phyloP scores from a whole-genome alignment of 805 yeast genomes.

The Schwanniomyces pseudopolymorphus region DNA sequence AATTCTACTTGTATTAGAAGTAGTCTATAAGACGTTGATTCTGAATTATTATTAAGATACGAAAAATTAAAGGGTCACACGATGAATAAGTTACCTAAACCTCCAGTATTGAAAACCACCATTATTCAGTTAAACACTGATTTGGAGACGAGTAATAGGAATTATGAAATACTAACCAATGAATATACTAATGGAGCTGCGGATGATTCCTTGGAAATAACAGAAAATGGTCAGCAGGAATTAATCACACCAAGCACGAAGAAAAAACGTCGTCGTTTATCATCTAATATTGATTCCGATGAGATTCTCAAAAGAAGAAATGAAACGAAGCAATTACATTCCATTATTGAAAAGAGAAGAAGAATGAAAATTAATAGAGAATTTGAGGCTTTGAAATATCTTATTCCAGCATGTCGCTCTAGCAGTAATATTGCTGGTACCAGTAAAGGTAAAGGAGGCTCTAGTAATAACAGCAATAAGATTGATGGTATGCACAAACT shows the following conservation, averaged over 20 bases:
- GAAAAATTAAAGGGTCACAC: too few species aligned
- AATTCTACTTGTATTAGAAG: too few species aligned
- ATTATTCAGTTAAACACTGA: constrained; percentile 45
- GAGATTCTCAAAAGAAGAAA: constrained; percentile 41
- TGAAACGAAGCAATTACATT: constrained; percentile 54
- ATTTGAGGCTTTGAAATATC: constrained; percentile 73
- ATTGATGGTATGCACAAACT: constrained; percentile 75
- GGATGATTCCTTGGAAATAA: constrained; percentile 1
- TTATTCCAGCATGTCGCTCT: constrained; percentile 76
- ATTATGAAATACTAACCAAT: constrained; percentile 43
- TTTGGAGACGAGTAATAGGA: constrained; percentile 40
- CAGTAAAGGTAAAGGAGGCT: constrained; percentile 1
- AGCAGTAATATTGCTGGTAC: constrained; percentile 23
- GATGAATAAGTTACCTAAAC: constrained; percentile 26
- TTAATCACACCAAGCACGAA: constrained; percentile 8
- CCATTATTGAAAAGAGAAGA: constrained; percentile 77
- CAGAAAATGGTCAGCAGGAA: constrained; percentile 1
- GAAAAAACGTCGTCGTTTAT: constrained; percentile 41
- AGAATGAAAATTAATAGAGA: constrained; percentile 78
- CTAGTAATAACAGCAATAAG: constrained; percentile 30
- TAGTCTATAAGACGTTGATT: too few species aligned
- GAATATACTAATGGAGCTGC: constrained; percentile 23
- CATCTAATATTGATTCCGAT: constrained; percentile 36
- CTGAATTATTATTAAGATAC: too few species aligned
- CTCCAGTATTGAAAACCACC: constrained; percentile 45